Percentiles rank a stretch among this genome's conserved stretches.
Evolutionary conservation across 2,329 filamentous ascomycete species (phyloP).

Genomic region (Penicillium verrucosum): DNA sequence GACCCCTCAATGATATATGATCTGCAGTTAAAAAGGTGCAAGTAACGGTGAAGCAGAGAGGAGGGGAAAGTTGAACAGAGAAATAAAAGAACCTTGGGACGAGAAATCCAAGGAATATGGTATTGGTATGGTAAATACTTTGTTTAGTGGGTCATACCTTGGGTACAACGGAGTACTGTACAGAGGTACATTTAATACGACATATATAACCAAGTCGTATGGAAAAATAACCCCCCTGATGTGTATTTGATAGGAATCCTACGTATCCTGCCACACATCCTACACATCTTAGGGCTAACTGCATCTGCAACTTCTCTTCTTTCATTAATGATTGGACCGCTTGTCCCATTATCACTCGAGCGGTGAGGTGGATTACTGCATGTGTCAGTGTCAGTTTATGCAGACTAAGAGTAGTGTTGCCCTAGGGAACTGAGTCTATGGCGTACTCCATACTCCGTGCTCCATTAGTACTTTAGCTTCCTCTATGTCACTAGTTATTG

Average conservation of each 20-base stretch:
- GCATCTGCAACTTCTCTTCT: neutral
- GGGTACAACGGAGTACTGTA: no score
- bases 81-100: conserved; percentile 9
- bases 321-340: neutral
- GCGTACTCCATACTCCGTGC: neutral
- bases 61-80: conserved; percentile 7
- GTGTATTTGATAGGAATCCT: neutral
- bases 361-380: neutral
- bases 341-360: neutral
- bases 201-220: no score
- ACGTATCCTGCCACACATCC: neutral
- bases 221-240: neutral
- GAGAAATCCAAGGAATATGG: conserved; percentile 13
- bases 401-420: neutral
- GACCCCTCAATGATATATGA: neutral
- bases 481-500: neutral
- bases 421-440: neutral
- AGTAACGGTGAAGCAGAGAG: conserved; percentile 15
- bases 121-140: conserved; percentile 12
- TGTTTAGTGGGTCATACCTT: neutral
- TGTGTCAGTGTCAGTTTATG: conserved; percentile 1
- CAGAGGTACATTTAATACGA: no score
- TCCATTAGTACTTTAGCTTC: neutral
- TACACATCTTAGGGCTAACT: conserved; percentile 2
- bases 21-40: neutral